These are phyloP conservation scores for Fusarium chuoi DNA, from an alignment of 2,329 filamentous ascomycete genomes.

Conservation along the genomic window DNA sequence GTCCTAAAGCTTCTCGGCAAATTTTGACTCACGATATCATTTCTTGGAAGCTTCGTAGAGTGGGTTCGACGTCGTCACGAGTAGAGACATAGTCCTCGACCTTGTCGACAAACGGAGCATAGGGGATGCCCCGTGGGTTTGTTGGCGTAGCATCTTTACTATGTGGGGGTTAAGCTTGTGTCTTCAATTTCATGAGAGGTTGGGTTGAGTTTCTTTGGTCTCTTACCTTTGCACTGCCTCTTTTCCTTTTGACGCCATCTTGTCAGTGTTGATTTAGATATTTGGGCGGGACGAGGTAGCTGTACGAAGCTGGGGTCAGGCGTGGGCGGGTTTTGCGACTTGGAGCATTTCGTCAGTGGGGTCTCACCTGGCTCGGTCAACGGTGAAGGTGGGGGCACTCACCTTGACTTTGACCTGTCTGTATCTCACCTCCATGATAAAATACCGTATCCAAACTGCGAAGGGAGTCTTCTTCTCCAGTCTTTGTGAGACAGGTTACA, in stretches of 20 bases:
- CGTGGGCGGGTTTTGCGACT: constrained; percentile 44
- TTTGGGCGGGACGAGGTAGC: constrained; percentile 32
- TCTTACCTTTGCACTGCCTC: constrained; percentile 50
- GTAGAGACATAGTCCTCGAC: constrained; percentile 88
- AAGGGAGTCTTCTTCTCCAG: background rate
- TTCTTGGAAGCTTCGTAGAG: constrained; percentile 86
- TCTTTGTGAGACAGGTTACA: background rate
- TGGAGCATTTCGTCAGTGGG: constrained; percentile 48
- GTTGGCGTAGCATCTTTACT: constrained; percentile 65
- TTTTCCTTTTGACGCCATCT: constrained; percentile 57
- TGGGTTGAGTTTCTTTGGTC: background rate
- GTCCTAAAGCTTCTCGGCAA: constrained; percentile 11
- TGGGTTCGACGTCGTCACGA: constrained; percentile 81
- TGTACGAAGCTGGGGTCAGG: constrained; percentile 39
- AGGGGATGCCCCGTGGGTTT: constrained; percentile 85
- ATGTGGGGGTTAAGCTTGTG: constrained; percentile 39
- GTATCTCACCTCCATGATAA: background rate
- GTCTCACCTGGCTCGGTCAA: constrained; percentile 44
- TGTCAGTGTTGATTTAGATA: constrained; percentile 37
- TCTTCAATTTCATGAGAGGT: background rate
- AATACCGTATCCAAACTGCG: background rate
- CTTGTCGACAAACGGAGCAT: constrained; percentile 86
- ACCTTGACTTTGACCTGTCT: constrained; percentile 3
- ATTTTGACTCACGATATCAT: constrained; percentile 81
- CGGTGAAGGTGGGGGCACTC: constrained; percentile 42